Evolutionary conservation across 2,329 filamentous ascomycete genomes (phyloP).

Genomic region (Hypoxylon sp.): DNA sequence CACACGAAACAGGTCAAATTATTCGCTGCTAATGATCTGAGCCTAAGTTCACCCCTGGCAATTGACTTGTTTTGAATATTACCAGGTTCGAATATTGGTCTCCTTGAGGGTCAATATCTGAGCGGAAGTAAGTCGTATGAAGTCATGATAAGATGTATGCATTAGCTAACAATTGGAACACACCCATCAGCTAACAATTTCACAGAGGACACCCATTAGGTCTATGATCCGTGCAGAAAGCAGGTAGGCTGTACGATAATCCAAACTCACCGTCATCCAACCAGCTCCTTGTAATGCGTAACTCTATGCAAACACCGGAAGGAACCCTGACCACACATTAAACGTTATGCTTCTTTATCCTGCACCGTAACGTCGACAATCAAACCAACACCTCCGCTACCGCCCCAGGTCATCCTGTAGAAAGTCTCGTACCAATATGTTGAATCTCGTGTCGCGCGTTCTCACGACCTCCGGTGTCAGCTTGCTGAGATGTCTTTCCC

Average conservation of each 20-base stretch:
- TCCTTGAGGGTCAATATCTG: no score
- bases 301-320: constrained; percentile 17
- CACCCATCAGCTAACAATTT: background rate
- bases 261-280: constrained; percentile 12
- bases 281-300: constrained; percentile 18
- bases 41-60: no score
- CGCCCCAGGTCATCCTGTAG: constrained; percentile 49
- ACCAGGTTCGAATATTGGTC: no score
- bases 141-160: background rate
- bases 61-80: no score
- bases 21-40: no score
- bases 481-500: constrained; percentile 54
- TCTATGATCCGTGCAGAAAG: background rate
- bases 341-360: constrained; percentile 13
- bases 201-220: background rate
- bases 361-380: constrained; percentile 3
- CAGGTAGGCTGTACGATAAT: constrained; percentile 12
- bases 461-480: constrained; percentile 55
- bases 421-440: constrained; percentile 55
- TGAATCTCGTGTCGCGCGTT: constrained; percentile 57
- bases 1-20: no score
- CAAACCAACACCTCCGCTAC: constrained; percentile 1
- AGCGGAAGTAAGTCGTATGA: no score
- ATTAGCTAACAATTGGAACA: background rate
- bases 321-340: constrained; percentile 19